Evolutionary conservation across 2,329 filamentous ascomycete genomes (phyloP).

Genomic region (Hymenoscyphus linearis): DNA sequence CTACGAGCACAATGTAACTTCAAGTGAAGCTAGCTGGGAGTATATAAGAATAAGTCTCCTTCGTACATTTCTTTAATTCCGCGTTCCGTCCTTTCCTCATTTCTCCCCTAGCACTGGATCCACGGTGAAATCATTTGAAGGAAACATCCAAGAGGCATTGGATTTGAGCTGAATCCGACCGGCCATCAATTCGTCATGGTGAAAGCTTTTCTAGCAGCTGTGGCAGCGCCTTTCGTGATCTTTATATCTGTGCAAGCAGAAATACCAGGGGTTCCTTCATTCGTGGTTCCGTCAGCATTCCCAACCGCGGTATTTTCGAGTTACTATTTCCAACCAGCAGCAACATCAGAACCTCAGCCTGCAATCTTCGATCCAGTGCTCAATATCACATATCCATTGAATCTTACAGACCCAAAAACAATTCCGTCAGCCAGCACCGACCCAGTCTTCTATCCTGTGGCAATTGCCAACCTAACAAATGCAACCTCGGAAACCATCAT

Average conservation of each 20-base stretch:
- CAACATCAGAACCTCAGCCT: constrained; percentile 48
- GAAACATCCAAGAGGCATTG: too few relatives aligned
- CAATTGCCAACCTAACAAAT: constrained; percentile 40
- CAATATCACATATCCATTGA: constrained; percentile 48
- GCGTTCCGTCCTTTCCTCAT: neutral
- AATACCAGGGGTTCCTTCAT: constrained; percentile 34
- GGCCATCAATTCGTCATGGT: neutral
- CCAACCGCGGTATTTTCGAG: constrained; percentile 46
- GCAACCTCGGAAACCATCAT: constrained; percentile 38
- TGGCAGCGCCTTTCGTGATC: neutral
- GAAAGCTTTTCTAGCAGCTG: neutral
- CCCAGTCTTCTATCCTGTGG: constrained; percentile 44
- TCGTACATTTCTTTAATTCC: neutral
- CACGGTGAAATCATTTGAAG: neutral
- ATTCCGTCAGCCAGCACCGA: constrained; percentile 45
- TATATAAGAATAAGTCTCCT: neutral
- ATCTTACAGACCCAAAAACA: constrained; percentile 48
- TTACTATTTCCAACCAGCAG: constrained; percentile 41
- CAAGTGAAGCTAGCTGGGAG: neutral
- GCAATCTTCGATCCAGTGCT: constrained; percentile 48
- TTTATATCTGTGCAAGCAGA: constrained; percentile 11
- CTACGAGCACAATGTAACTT: neutral
- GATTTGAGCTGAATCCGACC: neutral
- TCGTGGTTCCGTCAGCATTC: constrained; percentile 42
- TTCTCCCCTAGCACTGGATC: neutral